phyloP scores from a whole-genome alignment of 164 flowering plant species.

The Annona cherimola region DNA sequence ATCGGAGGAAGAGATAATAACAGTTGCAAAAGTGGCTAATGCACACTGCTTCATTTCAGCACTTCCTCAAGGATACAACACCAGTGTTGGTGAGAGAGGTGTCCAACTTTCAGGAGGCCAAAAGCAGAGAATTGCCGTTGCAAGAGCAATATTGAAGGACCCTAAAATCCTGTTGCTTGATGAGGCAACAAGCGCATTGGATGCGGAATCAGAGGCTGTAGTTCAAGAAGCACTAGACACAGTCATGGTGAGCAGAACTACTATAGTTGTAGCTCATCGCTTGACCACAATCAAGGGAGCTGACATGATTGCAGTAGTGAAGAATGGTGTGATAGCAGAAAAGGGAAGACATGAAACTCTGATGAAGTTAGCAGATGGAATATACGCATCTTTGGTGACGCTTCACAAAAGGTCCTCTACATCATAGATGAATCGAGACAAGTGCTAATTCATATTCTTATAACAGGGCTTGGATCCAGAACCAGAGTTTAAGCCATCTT shows the following conservation, averaged over 20 bases:
- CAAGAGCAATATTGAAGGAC: constrained; percentile 7
- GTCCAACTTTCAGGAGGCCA: constrained; percentile 9
- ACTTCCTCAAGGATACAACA: constrained; percentile 58
- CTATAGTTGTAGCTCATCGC: constrained; percentile 22
- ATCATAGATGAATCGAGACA: not conserved
- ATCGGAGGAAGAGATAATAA: constrained; percentile 58
- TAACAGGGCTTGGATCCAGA: too few relatives aligned
- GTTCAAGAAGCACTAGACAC: constrained; percentile 24
- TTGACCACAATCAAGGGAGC: constrained; percentile 18
- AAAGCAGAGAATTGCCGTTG: constrained; percentile 8
- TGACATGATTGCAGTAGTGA: constrained; percentile 18
- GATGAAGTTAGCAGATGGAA: constrained; percentile 12
- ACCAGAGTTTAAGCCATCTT: too few relatives aligned
- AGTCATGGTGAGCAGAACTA: constrained; percentile 20
- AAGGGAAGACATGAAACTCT: constrained; percentile 19
- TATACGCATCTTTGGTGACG: constrained; percentile 20
- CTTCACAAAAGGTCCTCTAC: constrained; percentile 16
- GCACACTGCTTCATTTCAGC: constrained; percentile 64
- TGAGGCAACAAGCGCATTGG: constrained; percentile 6
- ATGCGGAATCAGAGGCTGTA: constrained; percentile 18
- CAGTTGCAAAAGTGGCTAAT: constrained; percentile 50
- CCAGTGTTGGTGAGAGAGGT: constrained; percentile 35
- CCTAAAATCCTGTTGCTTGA: constrained; percentile 7
- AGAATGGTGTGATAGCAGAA: constrained; percentile 20
- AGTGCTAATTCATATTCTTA: not conserved